These are phyloP conservation scores for Phytophthora syringae DNA, from an alignment of 352 stramenopile species.

Conservation along the genomic window DNA sequence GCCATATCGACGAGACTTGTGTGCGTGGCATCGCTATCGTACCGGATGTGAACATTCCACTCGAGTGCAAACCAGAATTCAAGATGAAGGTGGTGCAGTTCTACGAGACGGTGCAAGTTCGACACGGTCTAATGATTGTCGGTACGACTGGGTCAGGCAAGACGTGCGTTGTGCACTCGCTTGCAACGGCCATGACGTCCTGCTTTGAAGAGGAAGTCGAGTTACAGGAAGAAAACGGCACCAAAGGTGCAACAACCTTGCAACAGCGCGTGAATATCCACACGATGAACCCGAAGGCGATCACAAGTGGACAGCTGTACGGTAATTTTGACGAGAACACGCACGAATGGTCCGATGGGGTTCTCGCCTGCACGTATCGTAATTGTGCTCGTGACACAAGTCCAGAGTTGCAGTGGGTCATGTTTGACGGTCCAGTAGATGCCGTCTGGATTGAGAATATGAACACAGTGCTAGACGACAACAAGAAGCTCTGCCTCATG, in stretches of 20 bases:
- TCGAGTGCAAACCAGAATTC: slow-evolving; percentile 86
- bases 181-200: slow-evolving; percentile 81
- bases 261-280: slow-evolving; percentile 80
- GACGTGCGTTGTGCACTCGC: slow-evolving; percentile 90
- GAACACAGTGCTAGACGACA: slow-evolving; percentile 95
- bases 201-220: slow-evolving; percentile 58
- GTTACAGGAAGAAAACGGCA: slow-evolving; percentile 39
- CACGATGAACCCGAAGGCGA: slow-evolving; percentile 95
- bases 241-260: slow-evolving; percentile 30
- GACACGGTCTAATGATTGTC: slow-evolving; percentile 97
- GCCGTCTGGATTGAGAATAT: slow-evolving; percentile 97
- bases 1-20: slow-evolving; percentile 87
- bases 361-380: slow-evolving; percentile 94
- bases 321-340: slow-evolving; percentile 95
- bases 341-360: slow-evolving; percentile 95
- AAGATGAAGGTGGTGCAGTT: slow-evolving; percentile 94
- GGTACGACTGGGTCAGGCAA: slow-evolving; percentile 94
- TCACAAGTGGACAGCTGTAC: slow-evolving; percentile 95
- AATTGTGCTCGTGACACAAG: slow-evolving; percentile 90
- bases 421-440: slow-evolving; percentile 94
- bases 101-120: slow-evolving; percentile 95
- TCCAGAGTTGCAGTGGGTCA: slow-evolving; percentile 91
- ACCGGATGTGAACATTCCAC: slow-evolving; percentile 58
- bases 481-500: slow-evolving; percentile 96
- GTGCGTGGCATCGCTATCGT: slow-evolving; percentile 64